A percentile compares a stretch with the other conserved stretches of the same genome.
Conservation (phyloP, 768 basidiomycete species). For the Pleurotus tuoliensis region DNA sequence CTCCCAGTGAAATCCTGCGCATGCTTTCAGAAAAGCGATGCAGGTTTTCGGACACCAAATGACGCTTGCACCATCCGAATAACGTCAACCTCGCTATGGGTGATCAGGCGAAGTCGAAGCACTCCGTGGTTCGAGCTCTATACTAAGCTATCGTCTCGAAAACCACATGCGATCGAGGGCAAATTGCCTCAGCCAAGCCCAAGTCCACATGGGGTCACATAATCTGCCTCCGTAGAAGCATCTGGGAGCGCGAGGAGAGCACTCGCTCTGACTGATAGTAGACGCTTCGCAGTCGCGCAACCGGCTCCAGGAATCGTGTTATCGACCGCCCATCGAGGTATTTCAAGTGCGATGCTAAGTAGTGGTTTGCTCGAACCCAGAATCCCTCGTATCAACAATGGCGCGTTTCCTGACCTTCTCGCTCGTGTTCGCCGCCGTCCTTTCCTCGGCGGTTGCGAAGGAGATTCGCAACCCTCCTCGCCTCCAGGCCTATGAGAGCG, state of each 20-base stretch:
- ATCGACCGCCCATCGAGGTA: slow-evolving; percentile 1
- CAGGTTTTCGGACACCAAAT: too few species aligned
- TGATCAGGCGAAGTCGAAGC: too few species aligned
- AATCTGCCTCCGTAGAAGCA: slow-evolving; percentile 1
- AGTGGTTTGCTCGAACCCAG: neutral
- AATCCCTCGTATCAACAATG: neutral
- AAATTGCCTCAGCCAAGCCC: slow-evolving; percentile 5
- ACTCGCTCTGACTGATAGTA: neutral
- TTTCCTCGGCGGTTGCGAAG: neutral
- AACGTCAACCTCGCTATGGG: too few species aligned
- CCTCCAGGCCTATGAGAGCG: slow-evolving; percentile 3
- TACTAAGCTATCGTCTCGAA: neutral
- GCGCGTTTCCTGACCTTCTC: neutral
- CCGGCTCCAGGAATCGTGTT: slow-evolving; percentile 1
- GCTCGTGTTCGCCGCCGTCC: neutral
- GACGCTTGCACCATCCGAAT: too few species aligned
- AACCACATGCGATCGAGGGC: slow-evolving; percentile 5
- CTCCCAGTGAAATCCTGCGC: too few species aligned
- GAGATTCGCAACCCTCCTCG: slow-evolving; percentile 8
- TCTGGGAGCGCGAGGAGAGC: neutral
- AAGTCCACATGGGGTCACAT: neutral
- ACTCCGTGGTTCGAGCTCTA: neutral
- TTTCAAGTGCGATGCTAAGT: neutral
- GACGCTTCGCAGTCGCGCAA: neutral
- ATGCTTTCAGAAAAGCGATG: too few species aligned